A percentile compares a stretch with the other conserved stretches of the same genome.
Conservation (phyloP, 306 rosid genomes). For the Malus asiatica region DNA sequence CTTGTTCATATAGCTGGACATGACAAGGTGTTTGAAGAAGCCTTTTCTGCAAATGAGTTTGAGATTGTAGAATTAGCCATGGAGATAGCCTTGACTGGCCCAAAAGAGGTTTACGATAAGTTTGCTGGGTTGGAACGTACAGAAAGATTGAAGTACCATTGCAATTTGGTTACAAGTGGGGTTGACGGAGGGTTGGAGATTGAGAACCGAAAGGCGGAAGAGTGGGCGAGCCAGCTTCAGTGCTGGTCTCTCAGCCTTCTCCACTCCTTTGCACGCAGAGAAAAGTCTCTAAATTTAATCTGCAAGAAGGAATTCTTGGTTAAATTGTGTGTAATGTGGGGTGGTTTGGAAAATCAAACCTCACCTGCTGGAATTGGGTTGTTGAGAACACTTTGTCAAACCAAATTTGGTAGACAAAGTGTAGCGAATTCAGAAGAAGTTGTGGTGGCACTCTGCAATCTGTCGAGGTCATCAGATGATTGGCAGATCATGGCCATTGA, state of each 20-base stretch:
- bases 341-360: constrained; percentile 34
- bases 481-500: constrained; percentile 47
- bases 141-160: constrained; percentile 44
- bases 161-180: constrained; percentile 55
- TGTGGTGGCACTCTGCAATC: constrained; percentile 30
- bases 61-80: constrained; percentile 38
- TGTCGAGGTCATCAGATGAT: constrained; percentile 57
- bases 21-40: constrained; percentile 40
- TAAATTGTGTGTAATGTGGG: constrained; percentile 49
- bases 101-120: constrained; percentile 35
- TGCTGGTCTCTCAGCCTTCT: constrained; percentile 59
- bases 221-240: constrained; percentile 62
- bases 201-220: constrained; percentile 60
- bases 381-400: constrained; percentile 38
- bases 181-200: constrained; percentile 38
- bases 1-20: constrained; percentile 56
- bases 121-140: constrained; percentile 29
- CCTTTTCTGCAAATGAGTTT: constrained; percentile 30
- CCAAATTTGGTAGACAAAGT: constrained; percentile 43
- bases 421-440: constrained; percentile 30
- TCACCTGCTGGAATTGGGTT: constrained; percentile 60
- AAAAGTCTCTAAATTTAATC: constrained; percentile 36
- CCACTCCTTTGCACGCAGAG: constrained; percentile 47
- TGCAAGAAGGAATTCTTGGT: constrained; percentile 38
- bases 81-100: constrained; percentile 33